These are phyloP conservation scores for Pseudogymnoascus sp. DNA, from an alignment of 2,329 filamentous ascomycete species.

Conservation along the genomic window DNA sequence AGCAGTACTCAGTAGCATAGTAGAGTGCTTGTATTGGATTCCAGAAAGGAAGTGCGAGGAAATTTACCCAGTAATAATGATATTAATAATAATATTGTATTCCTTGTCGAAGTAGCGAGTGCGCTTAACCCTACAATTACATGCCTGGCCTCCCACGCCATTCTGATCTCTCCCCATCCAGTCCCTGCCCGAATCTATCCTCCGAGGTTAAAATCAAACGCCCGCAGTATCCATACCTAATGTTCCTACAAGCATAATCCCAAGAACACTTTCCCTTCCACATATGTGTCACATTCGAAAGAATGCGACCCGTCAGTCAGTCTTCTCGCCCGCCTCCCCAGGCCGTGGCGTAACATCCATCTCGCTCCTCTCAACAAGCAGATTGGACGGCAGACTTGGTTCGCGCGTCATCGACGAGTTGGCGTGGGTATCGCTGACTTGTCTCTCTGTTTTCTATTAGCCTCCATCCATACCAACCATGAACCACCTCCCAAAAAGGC, in stretches of 20 bases:
- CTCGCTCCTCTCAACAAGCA: constrained; percentile 11
- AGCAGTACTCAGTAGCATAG: neutral
- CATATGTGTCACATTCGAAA: neutral
- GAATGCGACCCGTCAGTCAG: neutral
- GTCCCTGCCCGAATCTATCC: neutral
- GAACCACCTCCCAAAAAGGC: neutral
- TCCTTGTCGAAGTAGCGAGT: neutral
- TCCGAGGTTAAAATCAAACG: neutral
- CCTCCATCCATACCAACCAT: neutral
- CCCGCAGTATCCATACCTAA: neutral
- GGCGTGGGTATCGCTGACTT: constrained; percentile 21
- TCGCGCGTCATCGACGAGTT: constrained; percentile 26
- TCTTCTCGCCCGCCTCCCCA: neutral
- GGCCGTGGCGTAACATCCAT: neutral
- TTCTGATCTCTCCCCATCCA: neutral
- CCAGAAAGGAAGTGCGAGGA: neutral
- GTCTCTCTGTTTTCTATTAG: neutral
- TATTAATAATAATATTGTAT: neutral
- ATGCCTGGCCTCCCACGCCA: neutral
- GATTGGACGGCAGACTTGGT: constrained; percentile 25
- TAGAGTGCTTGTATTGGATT: neutral
- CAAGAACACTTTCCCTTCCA: neutral
- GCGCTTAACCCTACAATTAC: neutral
- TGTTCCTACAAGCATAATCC: neutral
- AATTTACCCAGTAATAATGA: neutral